Evolutionary conservation across 1,139 yeast genomes (phyloP), one percentile per base, ranked within the genome.

Genomic region (Yamadazyma jaroonii): DNA sequence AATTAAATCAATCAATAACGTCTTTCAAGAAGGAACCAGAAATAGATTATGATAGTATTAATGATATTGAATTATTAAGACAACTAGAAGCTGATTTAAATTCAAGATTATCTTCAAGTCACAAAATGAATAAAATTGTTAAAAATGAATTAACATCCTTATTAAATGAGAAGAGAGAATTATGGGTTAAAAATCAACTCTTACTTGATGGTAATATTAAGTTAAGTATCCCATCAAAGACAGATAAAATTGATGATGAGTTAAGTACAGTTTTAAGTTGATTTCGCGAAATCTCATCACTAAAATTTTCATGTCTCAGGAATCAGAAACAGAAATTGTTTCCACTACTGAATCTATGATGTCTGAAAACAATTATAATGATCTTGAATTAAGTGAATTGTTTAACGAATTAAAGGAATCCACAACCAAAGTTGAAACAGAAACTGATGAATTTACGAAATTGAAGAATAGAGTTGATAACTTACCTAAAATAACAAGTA

Each of bases 101-200:
- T 4, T 49, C 44, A 11, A 53, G 54, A 31, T 50, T 63, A 11
- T 39, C 48, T 11, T 80, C 87, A 57, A 70, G 80, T 3, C 45
- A 61, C n/a, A 73, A 70, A 39, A 65, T 81, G 15, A 70, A 77
- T 39, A 56, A 64, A 34, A 48, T 74, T 11, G 66, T 83, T 27
- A 65, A 67, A 10, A 49, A 49, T 4, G 72, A 77, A 41, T 62
- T 81, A 26, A 49, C 46, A 3, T 13, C 23, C 8, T 32, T 42
- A 13, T 54, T 60, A 2, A 47, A 50, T 4, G 62, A 67, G 33
- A 71, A 72, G 42, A 55, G 78, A 36, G 59, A 61, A 34, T 57
- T 72, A 31, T 79, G 86, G 83, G 47, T 70, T 4, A 67, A 70
- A 20, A 84, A 79, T 47, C 90, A 85, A 52, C 48, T 67, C 23